phyloP scores from a whole-genome alignment of 306 rosid genomes.

The Pyrus betulifolia region DNA sequence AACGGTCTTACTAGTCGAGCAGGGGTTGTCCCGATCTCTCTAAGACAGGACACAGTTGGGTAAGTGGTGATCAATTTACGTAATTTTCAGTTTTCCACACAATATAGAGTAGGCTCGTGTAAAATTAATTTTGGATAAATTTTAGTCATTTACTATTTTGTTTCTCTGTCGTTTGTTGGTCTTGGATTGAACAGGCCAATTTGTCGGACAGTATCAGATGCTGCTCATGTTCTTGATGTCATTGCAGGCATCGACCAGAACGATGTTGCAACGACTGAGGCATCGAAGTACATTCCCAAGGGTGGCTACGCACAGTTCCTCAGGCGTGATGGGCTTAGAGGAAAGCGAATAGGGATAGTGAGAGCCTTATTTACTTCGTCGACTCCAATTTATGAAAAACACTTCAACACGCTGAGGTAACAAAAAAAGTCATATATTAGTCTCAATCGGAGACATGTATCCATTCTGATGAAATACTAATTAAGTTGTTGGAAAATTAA shows the following conservation, averaged over 20 bases:
- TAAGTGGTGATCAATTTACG: constrained; percentile 1
- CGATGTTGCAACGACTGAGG: constrained; percentile 35
- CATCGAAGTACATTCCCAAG: constrained; percentile 40
- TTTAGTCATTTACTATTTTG: too few relatives aligned
- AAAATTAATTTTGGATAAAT: too few relatives aligned
- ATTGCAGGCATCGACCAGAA: constrained; percentile 58
- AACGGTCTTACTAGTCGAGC: constrained; percentile 68
- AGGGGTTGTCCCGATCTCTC: constrained; percentile 49
- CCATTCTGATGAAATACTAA: not conserved
- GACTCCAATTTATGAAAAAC: constrained; percentile 25
- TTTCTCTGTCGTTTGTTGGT: not conserved
- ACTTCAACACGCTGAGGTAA: constrained; percentile 48
- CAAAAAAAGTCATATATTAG: not conserved
- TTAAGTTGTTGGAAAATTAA: not conserved
- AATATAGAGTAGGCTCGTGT: too few relatives aligned
- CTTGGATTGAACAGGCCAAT: constrained; percentile 40
- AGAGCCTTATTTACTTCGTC: constrained; percentile 17
- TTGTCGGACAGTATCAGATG: constrained; percentile 65
- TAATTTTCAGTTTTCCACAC: not conserved
- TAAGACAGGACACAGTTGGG: constrained; percentile 60
- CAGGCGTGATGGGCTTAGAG: constrained; percentile 34
- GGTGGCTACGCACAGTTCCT: constrained; percentile 56
- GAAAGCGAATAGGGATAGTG: constrained; percentile 46
- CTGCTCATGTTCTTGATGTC: constrained; percentile 58
- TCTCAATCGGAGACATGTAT: not conserved